Evolutionary conservation across 2,329 filamentous ascomycete species (phyloP).

Genomic region (Westerdykella sp.): DNA sequence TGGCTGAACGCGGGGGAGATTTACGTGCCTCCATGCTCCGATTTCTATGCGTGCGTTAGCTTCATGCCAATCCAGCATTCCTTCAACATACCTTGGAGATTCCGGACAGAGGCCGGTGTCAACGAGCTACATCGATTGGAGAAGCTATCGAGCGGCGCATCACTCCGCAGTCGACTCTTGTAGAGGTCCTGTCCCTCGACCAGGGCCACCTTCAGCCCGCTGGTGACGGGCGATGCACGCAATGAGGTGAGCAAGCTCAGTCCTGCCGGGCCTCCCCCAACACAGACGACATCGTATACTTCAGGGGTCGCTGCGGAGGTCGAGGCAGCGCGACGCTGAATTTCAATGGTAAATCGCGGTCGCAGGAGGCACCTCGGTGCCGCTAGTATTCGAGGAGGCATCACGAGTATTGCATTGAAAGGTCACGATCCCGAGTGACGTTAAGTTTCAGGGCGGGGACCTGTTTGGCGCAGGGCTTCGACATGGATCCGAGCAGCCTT

Average conservation of each 20-base stretch:
- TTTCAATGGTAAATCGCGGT: conserved; percentile 1
- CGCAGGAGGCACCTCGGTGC: conserved; percentile 13
- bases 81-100: conserved; percentile 52
- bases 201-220: conserved; percentile 74
- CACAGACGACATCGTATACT: conserved; percentile 88
- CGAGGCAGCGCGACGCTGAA: conserved; percentile 27
- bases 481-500: too few relatives aligned
- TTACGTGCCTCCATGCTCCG: conserved; percentile 77
- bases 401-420: conserved; percentile 11
- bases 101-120: conserved; percentile 79
- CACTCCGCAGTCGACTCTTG: conserved; percentile 60
- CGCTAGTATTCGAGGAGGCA: conserved; percentile 28
- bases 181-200: conserved; percentile 83
- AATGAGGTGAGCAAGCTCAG: conserved; percentile 54
- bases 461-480: too few relatives aligned
- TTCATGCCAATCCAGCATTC: background rate
- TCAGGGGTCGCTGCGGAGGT: conserved; percentile 48
- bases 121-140: conserved; percentile 95
- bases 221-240: conserved; percentile 63
- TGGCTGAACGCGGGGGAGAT: conserved; percentile 66
- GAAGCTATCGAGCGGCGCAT: conserved; percentile 59
- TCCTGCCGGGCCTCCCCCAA: conserved; percentile 83
- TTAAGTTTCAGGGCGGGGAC: too few relatives aligned
- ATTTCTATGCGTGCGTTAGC: conserved; percentile 45
- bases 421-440: too few relatives aligned